Evolutionary conservation across 2,329 filamentous ascomycete genomes (phyloP).

Genomic region (Achaetomium macrosporum): DNA sequence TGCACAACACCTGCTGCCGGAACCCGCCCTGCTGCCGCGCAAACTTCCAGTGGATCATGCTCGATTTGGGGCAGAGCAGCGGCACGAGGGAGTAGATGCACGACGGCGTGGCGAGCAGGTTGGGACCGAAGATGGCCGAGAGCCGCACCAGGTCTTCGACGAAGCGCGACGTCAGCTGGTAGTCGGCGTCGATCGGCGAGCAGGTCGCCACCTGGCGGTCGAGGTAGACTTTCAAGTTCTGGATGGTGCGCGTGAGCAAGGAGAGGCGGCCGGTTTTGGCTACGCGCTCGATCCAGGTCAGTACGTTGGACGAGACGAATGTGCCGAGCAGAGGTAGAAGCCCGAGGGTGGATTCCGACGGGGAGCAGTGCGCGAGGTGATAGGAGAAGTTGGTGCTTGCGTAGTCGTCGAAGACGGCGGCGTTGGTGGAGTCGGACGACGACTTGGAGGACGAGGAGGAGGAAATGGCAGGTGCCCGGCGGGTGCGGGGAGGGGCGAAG

Average conservation of each 20-base stretch:
- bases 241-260: conserved; percentile 9
- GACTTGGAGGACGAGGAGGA: background rate
- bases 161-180: conserved; percentile 13
- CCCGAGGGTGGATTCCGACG: conserved; percentile 13
- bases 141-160: conserved; percentile 12
- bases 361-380: conserved; percentile 29
- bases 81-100: conserved; percentile 17
- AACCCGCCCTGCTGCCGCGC: conserved; percentile 5
- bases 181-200: conserved; percentile 15
- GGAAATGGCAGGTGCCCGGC: conserved; percentile 12
- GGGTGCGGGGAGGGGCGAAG: conserved; percentile 30
- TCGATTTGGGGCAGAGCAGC: conserved; percentile 15
- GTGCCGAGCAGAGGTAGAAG: conserved; percentile 24
- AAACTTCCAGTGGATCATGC: conserved; percentile 15
- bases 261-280: conserved; percentile 17
- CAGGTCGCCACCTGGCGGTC: conserved; percentile 11
- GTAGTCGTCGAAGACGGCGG: conserved; percentile 26
- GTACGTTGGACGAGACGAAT: conserved; percentile 31
- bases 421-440: background rate
- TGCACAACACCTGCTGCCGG: conserved; percentile 15
- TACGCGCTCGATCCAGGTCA: conserved; percentile 34
- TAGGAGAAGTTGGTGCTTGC: conserved; percentile 30
- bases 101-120: conserved; percentile 14
- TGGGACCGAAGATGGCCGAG: conserved; percentile 14
- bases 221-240: conserved; percentile 16